Evolutionary conservation across 108 stramenopile genomes (phyloP).

Genomic region (Thalassiosira profunda): DNA sequence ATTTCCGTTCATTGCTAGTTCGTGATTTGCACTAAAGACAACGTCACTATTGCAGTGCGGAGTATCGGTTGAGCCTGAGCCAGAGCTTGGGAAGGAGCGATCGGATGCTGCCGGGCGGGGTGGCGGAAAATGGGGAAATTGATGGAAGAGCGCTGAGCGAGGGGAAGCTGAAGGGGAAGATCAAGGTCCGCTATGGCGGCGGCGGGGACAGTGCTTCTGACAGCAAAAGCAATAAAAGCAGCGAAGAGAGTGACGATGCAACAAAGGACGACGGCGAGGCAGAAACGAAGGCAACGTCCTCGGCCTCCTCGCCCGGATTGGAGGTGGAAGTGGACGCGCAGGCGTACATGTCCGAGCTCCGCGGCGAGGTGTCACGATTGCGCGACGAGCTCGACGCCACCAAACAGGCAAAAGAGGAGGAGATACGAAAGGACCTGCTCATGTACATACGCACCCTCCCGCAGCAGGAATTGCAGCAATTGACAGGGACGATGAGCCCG

Average conservation of each 20-base stretch:
- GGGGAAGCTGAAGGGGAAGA: constrained; percentile 62
- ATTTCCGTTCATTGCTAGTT: too few relatives aligned
- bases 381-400: constrained; percentile 68
- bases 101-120: constrained; percentile 1
- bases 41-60: too few relatives aligned
- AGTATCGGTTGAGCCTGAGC: constrained; percentile 85
- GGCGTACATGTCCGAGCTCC: constrained; percentile 93
- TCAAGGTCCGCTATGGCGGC: constrained; percentile 66
- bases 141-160: constrained; percentile 45
- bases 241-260: background rate
- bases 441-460: constrained; percentile 94
- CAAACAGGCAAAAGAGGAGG: constrained; percentile 74
- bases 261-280: background rate
- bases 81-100: constrained; percentile 57
- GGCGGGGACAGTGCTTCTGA: background rate
- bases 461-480: constrained; percentile 68
- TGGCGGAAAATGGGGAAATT: constrained; percentile 39
- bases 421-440: constrained; percentile 88
- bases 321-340: constrained; percentile 93
- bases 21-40: too few relatives aligned
- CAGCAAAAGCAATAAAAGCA: background rate
- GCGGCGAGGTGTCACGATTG: constrained; percentile 78
- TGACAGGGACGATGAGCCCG: constrained; percentile 88
- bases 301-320: constrained; percentile 25
- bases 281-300: constrained; percentile 11